Evolutionary conservation across 2,329 filamentous ascomycete species (phyloP), one percentile per base, ranked within the genome.

Genomic region (Arthrobotrys sphaeroides): DNA sequence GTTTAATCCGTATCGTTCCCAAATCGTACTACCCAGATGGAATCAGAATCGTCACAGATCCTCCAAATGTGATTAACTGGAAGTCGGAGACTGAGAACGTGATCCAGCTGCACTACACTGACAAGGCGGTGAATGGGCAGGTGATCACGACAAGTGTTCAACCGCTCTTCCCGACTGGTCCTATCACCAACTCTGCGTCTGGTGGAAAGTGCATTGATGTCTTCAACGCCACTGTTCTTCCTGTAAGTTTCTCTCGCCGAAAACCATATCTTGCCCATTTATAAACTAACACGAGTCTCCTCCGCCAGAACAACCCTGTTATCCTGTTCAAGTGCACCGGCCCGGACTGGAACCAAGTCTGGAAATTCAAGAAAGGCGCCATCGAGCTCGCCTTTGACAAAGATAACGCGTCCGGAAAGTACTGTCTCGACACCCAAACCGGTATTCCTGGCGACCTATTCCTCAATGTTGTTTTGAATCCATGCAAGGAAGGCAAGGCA

Each of bases 361-460:
- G 73, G 73, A 77, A 77, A 22, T 77, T 77, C 40, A 72, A 62
- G 28, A 33, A 77, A 0, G 66, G 53, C n/a, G 55, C 59, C 5
- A 77, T 77, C n/a, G 66, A 77, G n/a, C 22, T 77, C 2, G 73
- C 73, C 0, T 77, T 77, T 26, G 66, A 77, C 20, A 36, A 62
- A 33, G 51, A 66, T 16, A 61, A 67, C 33, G 43, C 31, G 1
- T 66, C 60, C 10, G 51, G 60, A 33, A 72, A 66, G 31, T 72
- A 72, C 28, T 77, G 73, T 36, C 51, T 77, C 2, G 73, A 77
- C 24, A 70, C 67, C 3, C 61, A 77, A 26, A 5, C 47, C 10
- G 13, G 36, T 5, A 10, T n/a, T 22, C 45, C 68, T 5, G 42
- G 22, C 5, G 38, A 43, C 7, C 24, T 55, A 5, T 67, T 57